phyloP scores from a whole-genome alignment of 495 filamentous ascomycete genomes.

The Penicillium verhagenii region DNA sequence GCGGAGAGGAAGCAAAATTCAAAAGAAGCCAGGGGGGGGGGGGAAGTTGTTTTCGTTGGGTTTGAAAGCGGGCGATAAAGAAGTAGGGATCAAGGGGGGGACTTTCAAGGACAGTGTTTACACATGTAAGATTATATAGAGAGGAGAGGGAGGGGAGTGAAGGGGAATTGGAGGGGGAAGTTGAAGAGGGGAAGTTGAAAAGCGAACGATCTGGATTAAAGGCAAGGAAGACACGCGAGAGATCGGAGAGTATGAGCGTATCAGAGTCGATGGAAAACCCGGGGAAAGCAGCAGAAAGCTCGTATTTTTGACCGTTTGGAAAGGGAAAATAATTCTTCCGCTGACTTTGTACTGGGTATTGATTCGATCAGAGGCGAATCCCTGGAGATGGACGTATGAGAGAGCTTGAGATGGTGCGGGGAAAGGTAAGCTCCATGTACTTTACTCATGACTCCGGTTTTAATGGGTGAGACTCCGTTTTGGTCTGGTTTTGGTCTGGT shows the following conservation, averaged over 20 bases:
- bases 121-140: background rate
- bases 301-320: background rate
- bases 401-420: conserved; percentile 1
- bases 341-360: background rate
- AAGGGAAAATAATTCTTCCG: background rate
- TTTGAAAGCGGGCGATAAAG: background rate
- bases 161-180: conserved; percentile 10
- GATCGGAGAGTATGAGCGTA: background rate
- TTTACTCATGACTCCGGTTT: background rate
- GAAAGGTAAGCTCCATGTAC: conserved; percentile 2
- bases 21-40: background rate
- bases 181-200: conserved; percentile 12
- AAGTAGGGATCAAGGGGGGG: background rate
- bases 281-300: background rate
- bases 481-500: background rate
- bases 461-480: no score
- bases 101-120: background rate
- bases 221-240: conserved; percentile 6
- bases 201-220: conserved; percentile 6
- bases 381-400: background rate
- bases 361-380: background rate
- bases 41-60: background rate
- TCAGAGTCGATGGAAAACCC: background rate
- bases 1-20: background rate
- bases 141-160: conserved; percentile 4